Base-by-base conservation (phyloP, 2,329 filamentous ascomycete genomes). In the Orbilia oligospora region DNA sequence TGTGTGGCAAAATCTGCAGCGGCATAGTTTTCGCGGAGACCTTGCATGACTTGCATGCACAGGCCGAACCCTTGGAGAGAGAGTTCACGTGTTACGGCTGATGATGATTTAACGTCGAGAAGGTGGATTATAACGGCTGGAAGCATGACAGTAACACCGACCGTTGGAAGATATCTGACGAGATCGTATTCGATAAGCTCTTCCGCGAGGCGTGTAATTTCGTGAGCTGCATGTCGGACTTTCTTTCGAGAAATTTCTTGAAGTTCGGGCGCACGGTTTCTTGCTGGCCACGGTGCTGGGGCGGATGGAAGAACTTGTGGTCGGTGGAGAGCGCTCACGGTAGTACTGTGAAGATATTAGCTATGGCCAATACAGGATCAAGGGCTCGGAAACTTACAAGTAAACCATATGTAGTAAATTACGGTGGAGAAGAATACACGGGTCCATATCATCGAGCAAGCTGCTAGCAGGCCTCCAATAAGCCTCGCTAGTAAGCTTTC, bases 1-100 rank as follows among this genome's bases (percentile, higher is more conserved):
- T 93, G 93, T 0, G 93, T 95, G n/a, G 93, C 94, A 82, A 96
- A 97, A 84, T 97, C 94, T n/a, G 95, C 95, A 0, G 94, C 94
- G 0, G 94, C 91, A 83, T 98, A 97, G 33, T 94, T 93, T 83
- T 97, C 93, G 44, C 94, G 90, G 18, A 98, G 88, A 80, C 91
- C 91, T 83, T 94, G 91, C 87, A 97, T 92, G 76, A 97, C 93
- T 56, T 91, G 89, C 93, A 97, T 97, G 85, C 95, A 97, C 83
- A 94, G 91, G 81, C 91, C 92, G 86, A 97, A 97, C 20, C 93
- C 93, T 73, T 91, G 89, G 24, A 94, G 88, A 56, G 93, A 94
- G 49, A 89, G 88, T 76, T 92, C 89, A 18, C 93, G 90, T 2
- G 91, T 90, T 69, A 90, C 89, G 16, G 90, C 89, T 68, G 92